A percentile compares a stretch with the other conserved stretches of the same genome.
phyloP scores from a whole-genome alignment of 2,329 filamentous ascomycete genomes.

The Cercospora brassicicola region DNA sequence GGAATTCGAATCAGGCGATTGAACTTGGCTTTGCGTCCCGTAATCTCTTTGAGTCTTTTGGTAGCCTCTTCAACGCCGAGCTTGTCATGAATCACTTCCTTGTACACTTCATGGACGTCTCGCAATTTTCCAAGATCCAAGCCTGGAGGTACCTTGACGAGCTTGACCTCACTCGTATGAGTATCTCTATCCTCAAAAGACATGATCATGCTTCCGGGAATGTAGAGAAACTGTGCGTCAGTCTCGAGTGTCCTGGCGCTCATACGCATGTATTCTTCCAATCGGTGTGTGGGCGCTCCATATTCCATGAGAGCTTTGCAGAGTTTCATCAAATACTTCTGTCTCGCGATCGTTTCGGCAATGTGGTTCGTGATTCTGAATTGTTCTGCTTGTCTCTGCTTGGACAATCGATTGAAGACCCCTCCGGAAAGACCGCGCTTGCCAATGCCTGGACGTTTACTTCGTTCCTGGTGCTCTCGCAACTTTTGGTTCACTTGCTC shows the following conservation, averaged over 20 bases:
- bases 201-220: conserved; percentile 91
- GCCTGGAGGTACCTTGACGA: conserved; percentile 67
- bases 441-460: conserved; percentile 36
- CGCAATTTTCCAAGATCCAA: conserved; percentile 72
- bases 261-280: conserved; percentile 92
- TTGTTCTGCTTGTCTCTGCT: conserved; percentile 50
- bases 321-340: conserved; percentile 79
- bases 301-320: conserved; percentile 86
- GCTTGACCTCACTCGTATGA: conserved; percentile 77
- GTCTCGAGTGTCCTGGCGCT: conserved; percentile 85
- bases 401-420: conserved; percentile 39
- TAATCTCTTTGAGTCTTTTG: conserved; percentile 62
- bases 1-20: conserved; percentile 54
- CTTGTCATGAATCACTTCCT: conserved; percentile 75
- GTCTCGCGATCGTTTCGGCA: conserved; percentile 70
- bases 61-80: conserved; percentile 71
- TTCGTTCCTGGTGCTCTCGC: conserved; percentile 43
- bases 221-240: conserved; percentile 83
- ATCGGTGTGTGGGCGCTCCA: conserved; percentile 83
- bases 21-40: conserved; percentile 58
- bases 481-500: conserved; percentile 46
- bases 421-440: conserved; percentile 36
- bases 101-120: conserved; percentile 76
- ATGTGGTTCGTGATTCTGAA: conserved; percentile 62
- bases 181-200: conserved; percentile 76